These are phyloP conservation scores for Sisymbrium irio DNA, from an alignment of 345 rosid genomes.

Conservation along the genomic window DNA sequence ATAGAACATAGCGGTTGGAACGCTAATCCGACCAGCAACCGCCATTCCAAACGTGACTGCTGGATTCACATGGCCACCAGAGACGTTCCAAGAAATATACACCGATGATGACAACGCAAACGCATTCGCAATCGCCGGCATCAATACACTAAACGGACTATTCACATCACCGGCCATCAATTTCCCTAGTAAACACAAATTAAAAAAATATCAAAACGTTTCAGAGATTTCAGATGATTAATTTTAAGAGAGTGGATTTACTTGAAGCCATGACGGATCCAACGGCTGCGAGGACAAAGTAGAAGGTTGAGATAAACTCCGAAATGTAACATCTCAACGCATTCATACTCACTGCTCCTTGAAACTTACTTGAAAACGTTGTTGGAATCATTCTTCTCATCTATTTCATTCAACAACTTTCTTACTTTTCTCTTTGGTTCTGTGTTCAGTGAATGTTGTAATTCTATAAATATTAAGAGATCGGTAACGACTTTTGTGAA, in stretches of 20 bases:
- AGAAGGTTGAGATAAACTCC: conserved; percentile 92
- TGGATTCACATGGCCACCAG: conserved; percentile 92
- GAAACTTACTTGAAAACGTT: conserved; percentile 30
- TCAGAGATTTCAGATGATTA: neutral
- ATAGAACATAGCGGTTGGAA: conserved; percentile 77
- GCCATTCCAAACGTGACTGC: conserved; percentile 89
- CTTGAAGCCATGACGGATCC: conserved; percentile 90
- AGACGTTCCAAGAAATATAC: conserved; percentile 56
- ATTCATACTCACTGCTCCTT: conserved; percentile 32
- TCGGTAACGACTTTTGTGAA: conserved; percentile 3
- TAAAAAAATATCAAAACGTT: neutral
- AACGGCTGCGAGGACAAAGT: conserved; percentile 67
- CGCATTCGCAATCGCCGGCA: conserved; percentile 64
- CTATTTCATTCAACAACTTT: neutral
- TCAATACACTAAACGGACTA: conserved; percentile 55
- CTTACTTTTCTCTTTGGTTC: neutral
- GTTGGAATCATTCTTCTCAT: conserved; percentile 53
- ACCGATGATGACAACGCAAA: conserved; percentile 70
- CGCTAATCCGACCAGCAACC: conserved; percentile 67
- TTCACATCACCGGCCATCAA: conserved; percentile 52
- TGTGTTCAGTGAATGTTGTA: neutral
- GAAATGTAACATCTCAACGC: conserved; percentile 76
- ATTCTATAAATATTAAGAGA: conserved; percentile 30
- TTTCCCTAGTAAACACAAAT: conserved; percentile 46
- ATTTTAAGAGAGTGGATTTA: conserved; percentile 7